These are phyloP conservation scores for Corymbia maculata DNA, from an alignment of 345 rosid genomes.

Conservation along the genomic window DNA sequence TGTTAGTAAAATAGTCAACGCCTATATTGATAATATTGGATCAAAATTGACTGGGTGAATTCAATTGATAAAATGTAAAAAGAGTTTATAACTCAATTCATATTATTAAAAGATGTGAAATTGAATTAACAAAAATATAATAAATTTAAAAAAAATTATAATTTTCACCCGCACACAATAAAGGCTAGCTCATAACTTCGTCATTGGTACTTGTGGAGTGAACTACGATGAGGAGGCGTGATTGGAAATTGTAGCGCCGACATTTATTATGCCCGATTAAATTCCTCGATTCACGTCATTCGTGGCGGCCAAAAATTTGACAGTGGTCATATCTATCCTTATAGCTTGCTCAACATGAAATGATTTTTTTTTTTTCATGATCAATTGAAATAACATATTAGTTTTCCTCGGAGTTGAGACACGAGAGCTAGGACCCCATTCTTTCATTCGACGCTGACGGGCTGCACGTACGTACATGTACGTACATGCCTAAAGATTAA, in stretches of 20 bases:
- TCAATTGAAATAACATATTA: background rate
- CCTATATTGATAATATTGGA: accelerated
- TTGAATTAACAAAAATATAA: accelerated
- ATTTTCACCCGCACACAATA: background rate
- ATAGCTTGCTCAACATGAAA: background rate
- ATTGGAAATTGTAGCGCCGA: background rate
- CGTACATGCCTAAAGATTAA: too few species aligned
- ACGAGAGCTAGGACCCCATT: background rate
- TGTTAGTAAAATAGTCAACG: accelerated
- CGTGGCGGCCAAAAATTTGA: background rate
- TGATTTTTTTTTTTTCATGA: background rate
- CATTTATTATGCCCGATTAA: background rate
- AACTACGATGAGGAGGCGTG: background rate
- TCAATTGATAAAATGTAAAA: too few species aligned
- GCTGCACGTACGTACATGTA: background rate
- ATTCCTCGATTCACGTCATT: background rate
- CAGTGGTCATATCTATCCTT: background rate
- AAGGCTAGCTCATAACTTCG: background rate
- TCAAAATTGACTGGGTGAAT: accelerated
- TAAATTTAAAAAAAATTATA: too few species aligned
- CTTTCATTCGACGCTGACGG: background rate
- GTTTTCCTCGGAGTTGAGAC: background rate
- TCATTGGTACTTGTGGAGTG: background rate
- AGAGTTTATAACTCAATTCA: too few species aligned
- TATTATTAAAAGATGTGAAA: accelerated